These are phyloP conservation scores for Nannochloris sp. DNA, from an alignment of 139 green algal species.

Conservation along the genomic window DNA sequence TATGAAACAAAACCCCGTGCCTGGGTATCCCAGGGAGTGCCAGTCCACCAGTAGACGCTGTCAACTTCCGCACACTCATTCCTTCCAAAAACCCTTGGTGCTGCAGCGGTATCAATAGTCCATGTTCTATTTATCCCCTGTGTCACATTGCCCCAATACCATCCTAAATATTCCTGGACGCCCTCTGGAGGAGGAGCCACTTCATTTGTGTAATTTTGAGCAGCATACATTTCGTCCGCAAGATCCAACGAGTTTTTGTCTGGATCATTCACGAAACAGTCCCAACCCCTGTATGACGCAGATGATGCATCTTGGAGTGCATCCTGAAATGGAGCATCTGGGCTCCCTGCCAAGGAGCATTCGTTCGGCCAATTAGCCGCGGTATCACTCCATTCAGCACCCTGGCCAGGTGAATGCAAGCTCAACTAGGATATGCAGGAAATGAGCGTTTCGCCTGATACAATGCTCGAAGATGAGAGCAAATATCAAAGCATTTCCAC, in stretches of 20 bases:
- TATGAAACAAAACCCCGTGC: not conserved
- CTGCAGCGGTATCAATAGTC: not conserved
- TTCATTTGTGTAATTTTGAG: not conserved
- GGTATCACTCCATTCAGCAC: not conserved
- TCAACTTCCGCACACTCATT: slow-evolving; percentile 7
- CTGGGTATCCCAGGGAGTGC: slow-evolving; percentile 5
- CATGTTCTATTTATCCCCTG: not conserved
- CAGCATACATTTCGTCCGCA: not conserved
- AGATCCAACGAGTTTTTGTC: not conserved
- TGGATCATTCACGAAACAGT: slow-evolving; percentile 3
- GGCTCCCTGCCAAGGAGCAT: slow-evolving; percentile 4
- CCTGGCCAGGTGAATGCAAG: not conserved
- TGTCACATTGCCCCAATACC: slow-evolving; percentile 2
- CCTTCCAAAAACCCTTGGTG: slow-evolving; percentile 2
- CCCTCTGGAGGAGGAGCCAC: not conserved
- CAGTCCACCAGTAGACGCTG: slow-evolving; percentile 9
- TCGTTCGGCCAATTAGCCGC: not conserved
- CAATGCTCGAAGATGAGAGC: no score
- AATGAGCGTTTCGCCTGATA: no score
- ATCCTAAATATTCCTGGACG: slow-evolving; percentile 1
- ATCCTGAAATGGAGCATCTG: slow-evolving; percentile 1
- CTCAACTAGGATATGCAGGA: no score
- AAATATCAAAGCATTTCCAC: no score
- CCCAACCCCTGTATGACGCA: slow-evolving; percentile 1
- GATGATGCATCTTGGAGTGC: not conserved